Evolutionary conservation across 2,329 filamentous ascomycete species (phyloP), one percentile per base, ranked within the genome.

Genomic region (Aspergillus sp.): DNA sequence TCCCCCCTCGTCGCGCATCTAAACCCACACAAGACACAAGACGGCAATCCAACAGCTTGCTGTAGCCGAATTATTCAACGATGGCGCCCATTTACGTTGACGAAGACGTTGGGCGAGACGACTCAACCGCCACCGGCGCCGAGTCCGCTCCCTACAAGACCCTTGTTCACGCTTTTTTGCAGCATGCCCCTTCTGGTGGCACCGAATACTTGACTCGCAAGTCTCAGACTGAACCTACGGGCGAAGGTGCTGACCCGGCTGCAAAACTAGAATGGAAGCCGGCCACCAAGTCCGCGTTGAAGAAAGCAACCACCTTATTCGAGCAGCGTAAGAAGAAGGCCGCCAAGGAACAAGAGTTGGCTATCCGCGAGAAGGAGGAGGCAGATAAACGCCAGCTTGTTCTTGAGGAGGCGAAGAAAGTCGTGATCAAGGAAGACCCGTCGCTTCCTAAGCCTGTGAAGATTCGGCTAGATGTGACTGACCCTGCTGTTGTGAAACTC

Each of bases 311-410:
- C 79, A 87, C 87, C 73, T 86, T 87, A 63, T 86, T 86, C 63
- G 90, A 91, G 65, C 82, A 83, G 63, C 86, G 90, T 76, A 90
- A 91, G 84, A 93, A 91, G 83, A 96, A 96, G 82, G 83, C 89
- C 45, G 85, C 85, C 66, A 92, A 91, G 77, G 89, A 90, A 74
- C 83, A 88, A 65, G 88, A 92, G 70, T 79, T 86, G 62, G 88
- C 87, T 55, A 86, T 88, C 46, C 84, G 87, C 55, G 86, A 91
- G 74, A 86, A 87, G 69, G 87, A 91, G 76, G 87, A 89, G 73
- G 85, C 87, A 61, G 85, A 87, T 65, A 87, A 89, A 70, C 85
- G 89, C 54, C 81, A 87, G 62, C 84, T 85, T 72, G 81, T 90
- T 33, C 81, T 96, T 33, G 91, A 96, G 71, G 90, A 93, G 66